Conservation (phyloP, 2,329 filamentous ascomycete genomes). For the Cladosporium sp. region DNA sequence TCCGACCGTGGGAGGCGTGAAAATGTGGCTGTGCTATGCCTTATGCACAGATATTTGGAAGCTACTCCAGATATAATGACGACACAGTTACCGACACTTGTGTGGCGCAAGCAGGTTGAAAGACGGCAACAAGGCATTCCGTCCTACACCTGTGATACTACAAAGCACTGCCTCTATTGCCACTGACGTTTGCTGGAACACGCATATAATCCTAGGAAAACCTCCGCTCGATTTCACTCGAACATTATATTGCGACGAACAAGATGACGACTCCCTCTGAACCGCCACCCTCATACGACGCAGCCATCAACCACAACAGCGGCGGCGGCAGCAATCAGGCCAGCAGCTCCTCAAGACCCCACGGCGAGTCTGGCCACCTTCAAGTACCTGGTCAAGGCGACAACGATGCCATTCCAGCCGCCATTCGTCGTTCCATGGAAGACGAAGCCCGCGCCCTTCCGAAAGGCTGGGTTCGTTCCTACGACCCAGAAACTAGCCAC, state of each 20-base stretch:
- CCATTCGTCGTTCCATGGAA: conserved; percentile 60
- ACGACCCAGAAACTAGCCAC: conserved; percentile 54
- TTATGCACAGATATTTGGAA: neutral
- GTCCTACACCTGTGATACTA: conserved; percentile 2
- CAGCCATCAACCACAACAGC: conserved; percentile 5
- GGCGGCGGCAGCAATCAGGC: conserved; percentile 10
- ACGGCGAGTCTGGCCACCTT: conserved; percentile 10
- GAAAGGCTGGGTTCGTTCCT: conserved; percentile 58
- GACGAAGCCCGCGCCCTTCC: conserved; percentile 59
- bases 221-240: neutral
- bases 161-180: neutral
- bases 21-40: neutral
- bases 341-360: conserved; percentile 12
- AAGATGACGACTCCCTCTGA: conserved; percentile 12
- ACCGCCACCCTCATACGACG: conserved; percentile 15
- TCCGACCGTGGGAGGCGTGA: neutral
- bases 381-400: conserved; percentile 14
- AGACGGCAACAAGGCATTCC: neutral
- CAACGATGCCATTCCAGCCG: conserved; percentile 55
- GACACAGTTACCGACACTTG: neutral
- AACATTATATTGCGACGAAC: neutral
- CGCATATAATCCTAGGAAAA: neutral
- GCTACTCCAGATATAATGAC: neutral
- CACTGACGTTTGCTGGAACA: neutral
- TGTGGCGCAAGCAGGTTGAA: neutral